A percentile compares a stretch with the other conserved stretches of the same genome.
These are phyloP conservation scores for Simplicillium sp. DNA, from an alignment of 2,329 filamentous ascomycete genomes.

Conservation along the genomic window DNA sequence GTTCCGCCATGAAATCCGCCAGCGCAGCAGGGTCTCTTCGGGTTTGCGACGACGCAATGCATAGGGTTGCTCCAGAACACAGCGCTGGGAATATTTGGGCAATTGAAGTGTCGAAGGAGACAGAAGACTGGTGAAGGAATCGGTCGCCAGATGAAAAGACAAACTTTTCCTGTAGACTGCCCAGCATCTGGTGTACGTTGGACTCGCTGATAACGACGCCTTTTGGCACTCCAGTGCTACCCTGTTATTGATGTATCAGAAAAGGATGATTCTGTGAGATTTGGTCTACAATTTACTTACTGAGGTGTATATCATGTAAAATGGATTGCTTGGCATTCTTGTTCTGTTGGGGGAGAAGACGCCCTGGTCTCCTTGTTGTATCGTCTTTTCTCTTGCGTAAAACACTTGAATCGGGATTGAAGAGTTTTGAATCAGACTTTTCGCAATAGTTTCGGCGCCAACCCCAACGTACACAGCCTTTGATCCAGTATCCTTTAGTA, in stretches of 20 bases:
- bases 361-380: neutral
- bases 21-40: conserved; percentile 14
- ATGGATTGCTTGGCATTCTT: conserved; percentile 6
- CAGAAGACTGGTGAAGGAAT: conserved; percentile 14
- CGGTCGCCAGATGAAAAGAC: conserved; percentile 10
- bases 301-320: conserved; percentile 16
- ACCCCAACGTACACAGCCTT: no score
- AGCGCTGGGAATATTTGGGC: conserved; percentile 13
- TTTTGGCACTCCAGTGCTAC: conserved; percentile 15
- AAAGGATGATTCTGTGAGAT: no score
- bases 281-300: no score
- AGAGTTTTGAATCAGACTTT: no score
- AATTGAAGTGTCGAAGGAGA: conserved; percentile 15
- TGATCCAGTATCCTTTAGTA: conserved; percentile 10
- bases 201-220: conserved; percentile 14
- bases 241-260: conserved; percentile 5
- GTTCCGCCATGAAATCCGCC: conserved; percentile 14
- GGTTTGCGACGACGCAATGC: conserved; percentile 12
- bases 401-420: conserved; percentile 7
- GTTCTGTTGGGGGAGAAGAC: no score
- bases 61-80: conserved; percentile 12
- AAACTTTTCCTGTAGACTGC: conserved; percentile 13
- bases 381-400: conserved; percentile 4
- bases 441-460: no score
- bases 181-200: conserved; percentile 16